These are phyloP conservation scores for Penicillium oxalicum DNA, from an alignment of 2,329 filamentous ascomycete genomes.

Conservation along the genomic window DNA sequence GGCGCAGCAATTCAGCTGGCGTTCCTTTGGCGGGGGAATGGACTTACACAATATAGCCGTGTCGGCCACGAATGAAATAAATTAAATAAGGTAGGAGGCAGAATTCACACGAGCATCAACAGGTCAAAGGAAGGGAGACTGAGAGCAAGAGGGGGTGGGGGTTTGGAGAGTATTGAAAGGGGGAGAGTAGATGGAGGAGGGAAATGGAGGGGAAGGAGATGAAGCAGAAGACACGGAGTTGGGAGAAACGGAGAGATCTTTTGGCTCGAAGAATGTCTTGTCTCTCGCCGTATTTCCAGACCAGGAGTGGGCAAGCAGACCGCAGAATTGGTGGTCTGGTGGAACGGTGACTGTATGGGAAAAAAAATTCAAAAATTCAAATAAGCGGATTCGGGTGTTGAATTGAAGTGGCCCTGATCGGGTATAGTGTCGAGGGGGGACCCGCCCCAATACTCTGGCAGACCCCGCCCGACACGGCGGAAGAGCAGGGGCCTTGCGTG, in stretches of 20 bases:
- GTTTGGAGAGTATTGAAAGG: background rate
- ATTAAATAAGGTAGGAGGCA: slow-evolving; percentile 8
- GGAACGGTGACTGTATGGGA: background rate
- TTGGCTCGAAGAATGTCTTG: background rate
- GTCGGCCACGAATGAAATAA: slow-evolving; percentile 1
- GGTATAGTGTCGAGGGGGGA: slow-evolving; percentile 25
- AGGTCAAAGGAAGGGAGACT: slow-evolving; percentile 21
- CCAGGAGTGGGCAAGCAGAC: background rate
- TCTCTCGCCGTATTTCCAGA: background rate
- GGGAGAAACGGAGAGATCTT: background rate
- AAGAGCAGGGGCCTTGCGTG: background rate
- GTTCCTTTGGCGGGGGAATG: background rate
- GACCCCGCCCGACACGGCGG: slow-evolving; percentile 10
- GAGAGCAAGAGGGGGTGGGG: slow-evolving; percentile 3
- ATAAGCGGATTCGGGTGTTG: slow-evolving; percentile 18
- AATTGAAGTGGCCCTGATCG: slow-evolving; percentile 26
- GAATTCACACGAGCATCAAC: slow-evolving; percentile 24
- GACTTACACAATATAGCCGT: slow-evolving; percentile 3
- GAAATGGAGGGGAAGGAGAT: background rate
- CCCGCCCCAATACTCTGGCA: slow-evolving; percentile 20
- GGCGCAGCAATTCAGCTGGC: too few species aligned
- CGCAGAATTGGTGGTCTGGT: background rate
- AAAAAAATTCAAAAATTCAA: slow-evolving; percentile 15
- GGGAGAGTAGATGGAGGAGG: background rate
- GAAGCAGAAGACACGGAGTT: slow-evolving; percentile 3